phyloP scores from a whole-genome alignment of 441 rosid species.

The Eutrema salsugineum region DNA sequence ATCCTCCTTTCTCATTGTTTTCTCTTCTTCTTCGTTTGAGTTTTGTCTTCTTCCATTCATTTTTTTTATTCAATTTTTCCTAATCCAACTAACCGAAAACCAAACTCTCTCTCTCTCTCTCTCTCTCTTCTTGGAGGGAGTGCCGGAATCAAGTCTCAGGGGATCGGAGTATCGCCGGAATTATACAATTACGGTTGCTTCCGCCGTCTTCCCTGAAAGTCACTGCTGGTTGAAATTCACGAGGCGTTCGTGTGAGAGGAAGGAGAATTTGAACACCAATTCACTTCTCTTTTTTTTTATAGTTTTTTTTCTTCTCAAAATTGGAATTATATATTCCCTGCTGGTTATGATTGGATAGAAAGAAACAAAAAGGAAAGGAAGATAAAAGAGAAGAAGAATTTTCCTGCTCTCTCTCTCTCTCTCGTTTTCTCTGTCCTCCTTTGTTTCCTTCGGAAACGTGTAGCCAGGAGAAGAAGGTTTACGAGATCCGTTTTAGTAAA shows the following conservation, averaged over 20 bases:
- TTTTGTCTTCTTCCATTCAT: constrained; percentile 44
- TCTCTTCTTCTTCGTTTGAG: not conserved
- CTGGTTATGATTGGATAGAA: constrained; percentile 36
- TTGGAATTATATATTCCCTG: constrained; percentile 9
- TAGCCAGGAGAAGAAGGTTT: constrained; percentile 39
- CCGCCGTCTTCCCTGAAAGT: not conserved
- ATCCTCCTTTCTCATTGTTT: not conserved
- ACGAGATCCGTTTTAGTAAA: constrained; percentile 38
- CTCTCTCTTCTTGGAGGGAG: constrained; percentile 18
- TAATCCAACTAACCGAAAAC: constrained; percentile 17
- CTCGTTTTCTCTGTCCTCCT: constrained; percentile 19
- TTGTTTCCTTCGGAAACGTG: constrained; percentile 43
- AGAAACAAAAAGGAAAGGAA: constrained; percentile 26
- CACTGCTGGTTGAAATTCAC: not conserved
- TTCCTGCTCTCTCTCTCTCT: constrained; percentile 4
- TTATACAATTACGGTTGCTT: constrained; percentile 39
- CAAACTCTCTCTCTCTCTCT: constrained; percentile 19
- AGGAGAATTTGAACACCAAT: not conserved
- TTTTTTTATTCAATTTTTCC: constrained; percentile 31
- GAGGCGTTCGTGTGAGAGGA: constrained; percentile 17
- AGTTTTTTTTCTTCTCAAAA: not conserved
- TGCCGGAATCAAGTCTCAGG: constrained; percentile 42
- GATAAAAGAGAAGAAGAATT: constrained; percentile 11
- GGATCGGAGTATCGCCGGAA: constrained; percentile 34
- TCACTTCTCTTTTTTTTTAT: constrained; percentile 1